phyloP scores from a whole-genome alignment of 345 rosid species.

The Moricandia arvensis region DNA sequence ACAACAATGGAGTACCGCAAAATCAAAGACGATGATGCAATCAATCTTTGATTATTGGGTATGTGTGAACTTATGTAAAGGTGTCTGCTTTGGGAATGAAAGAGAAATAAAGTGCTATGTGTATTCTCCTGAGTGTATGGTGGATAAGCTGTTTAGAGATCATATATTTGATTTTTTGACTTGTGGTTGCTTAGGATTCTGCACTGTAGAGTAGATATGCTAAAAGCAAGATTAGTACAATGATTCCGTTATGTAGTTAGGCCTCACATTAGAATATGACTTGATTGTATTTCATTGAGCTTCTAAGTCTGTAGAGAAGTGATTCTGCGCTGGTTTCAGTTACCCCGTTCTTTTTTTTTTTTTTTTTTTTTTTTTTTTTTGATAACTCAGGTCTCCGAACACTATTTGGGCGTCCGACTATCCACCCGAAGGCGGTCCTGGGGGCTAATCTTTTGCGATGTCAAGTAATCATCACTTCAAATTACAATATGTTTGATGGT shows the following conservation, averaged over 20 bases:
- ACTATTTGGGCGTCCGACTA: too few relatives aligned
- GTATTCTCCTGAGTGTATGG: background rate
- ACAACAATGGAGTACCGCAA: too few relatives aligned
- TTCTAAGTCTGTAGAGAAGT: constrained; percentile 11
- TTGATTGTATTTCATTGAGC: constrained; percentile 10
- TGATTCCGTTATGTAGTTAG: background rate
- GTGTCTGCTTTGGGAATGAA: too few relatives aligned
- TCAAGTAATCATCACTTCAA: background rate
- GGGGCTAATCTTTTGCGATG: background rate
- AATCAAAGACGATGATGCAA: too few relatives aligned
- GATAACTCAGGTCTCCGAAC: too few relatives aligned
- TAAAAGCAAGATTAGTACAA: background rate
- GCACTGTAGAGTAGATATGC: constrained; percentile 1
- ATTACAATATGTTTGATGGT: background rate
- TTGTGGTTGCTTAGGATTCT: background rate
- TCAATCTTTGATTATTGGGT: too few relatives aligned
- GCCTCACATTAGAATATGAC: background rate
- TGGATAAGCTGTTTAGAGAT: background rate
- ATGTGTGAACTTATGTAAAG: too few relatives aligned
- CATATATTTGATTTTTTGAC: background rate
- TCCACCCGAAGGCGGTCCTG: too few relatives aligned
- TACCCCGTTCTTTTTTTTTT: background rate
- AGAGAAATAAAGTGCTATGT: background rate
- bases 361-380: too few relatives aligned
- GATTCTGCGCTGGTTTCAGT: background rate